Conservation (phyloP, 192 early-diverging fungal species). For the Backusella mclennaniae region DNA sequence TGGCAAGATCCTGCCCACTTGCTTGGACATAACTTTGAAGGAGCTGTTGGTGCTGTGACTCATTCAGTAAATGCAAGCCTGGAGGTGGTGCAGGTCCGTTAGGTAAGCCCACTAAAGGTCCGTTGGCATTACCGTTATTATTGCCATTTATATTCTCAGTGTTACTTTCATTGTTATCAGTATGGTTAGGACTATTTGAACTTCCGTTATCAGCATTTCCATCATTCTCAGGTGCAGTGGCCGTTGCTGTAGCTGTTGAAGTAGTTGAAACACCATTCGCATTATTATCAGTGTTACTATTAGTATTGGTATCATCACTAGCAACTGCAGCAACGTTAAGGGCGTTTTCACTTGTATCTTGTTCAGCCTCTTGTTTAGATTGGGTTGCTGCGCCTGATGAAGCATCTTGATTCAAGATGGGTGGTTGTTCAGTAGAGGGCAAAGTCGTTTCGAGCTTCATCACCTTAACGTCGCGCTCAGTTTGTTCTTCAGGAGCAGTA, state of each 20-base stretch:
- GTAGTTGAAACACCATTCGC: not conserved
- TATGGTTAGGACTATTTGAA: not conserved
- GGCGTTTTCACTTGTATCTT: not conserved
- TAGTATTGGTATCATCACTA: not conserved
- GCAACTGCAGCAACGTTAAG: not conserved
- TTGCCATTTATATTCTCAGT: not conserved
- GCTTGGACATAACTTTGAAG: constrained; percentile 34
- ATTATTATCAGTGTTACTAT: not conserved
- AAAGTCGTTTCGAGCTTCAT: not conserved
- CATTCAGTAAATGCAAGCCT: constrained; percentile 14
- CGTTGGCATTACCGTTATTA: not conserved
- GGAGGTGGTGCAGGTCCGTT: constrained; percentile 12
- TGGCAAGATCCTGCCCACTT: constrained; percentile 28
- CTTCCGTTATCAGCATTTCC: not conserved
- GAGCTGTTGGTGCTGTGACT: constrained; percentile 30
- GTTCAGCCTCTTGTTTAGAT: not conserved
- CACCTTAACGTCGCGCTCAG: not conserved
- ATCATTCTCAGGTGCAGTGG: not conserved
- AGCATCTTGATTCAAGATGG: not conserved
- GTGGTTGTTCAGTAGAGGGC: not conserved
- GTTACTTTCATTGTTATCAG: not conserved
- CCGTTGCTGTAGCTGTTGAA: not conserved
- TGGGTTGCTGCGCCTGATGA: not conserved
- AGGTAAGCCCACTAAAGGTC: not conserved
- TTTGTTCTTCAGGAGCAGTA: not conserved